Conservation (phyloP, 805 yeast genomes). For the Teunomyces atbi region DNA sequence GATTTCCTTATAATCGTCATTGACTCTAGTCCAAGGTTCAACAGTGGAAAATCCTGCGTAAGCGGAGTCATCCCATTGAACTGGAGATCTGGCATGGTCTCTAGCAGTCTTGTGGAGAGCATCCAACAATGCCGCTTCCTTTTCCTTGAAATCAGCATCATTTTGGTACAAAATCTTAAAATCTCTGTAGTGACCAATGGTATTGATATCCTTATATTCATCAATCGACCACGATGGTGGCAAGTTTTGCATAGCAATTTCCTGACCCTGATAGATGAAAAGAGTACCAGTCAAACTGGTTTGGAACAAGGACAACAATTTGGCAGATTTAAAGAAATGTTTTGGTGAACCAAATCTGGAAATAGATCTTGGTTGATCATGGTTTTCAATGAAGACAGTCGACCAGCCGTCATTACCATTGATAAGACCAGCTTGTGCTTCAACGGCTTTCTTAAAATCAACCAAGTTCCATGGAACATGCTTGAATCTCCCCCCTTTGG, state of each 20-base stretch:
- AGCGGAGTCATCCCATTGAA: conserved; percentile 49
- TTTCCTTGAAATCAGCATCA: conserved; percentile 18
- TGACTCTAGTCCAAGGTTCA: conserved; percentile 54
- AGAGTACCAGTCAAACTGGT: conserved; percentile 52
- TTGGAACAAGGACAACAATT: conserved; percentile 47
- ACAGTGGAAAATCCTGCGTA: conserved; percentile 49
- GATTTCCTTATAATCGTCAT: conserved; percentile 48
- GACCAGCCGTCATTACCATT: conserved; percentile 57
- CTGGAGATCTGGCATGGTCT: conserved; percentile 56
- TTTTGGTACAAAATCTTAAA: conserved; percentile 25
- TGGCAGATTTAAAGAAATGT: conserved; percentile 37
- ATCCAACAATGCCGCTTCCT: conserved; percentile 28
- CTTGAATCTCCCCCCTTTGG: conserved; percentile 32
- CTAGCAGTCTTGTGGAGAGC: conserved; percentile 41
- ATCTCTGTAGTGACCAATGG: conserved; percentile 40
- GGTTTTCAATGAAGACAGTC: conserved; percentile 55
- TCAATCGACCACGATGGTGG: conserved; percentile 45
- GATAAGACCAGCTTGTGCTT: conserved; percentile 30
- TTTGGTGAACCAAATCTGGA: conserved; percentile 47
- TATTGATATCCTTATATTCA: conserved; percentile 52
- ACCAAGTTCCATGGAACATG: conserved; percentile 30
- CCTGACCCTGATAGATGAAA: conserved; percentile 62
- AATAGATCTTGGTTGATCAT: conserved; percentile 56
- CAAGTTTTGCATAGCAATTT: conserved; percentile 54
- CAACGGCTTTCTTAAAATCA: conserved; percentile 36